phyloP scores from a whole-genome alignment of 768 basidiomycete genomes.

The Collybia mongolica region DNA sequence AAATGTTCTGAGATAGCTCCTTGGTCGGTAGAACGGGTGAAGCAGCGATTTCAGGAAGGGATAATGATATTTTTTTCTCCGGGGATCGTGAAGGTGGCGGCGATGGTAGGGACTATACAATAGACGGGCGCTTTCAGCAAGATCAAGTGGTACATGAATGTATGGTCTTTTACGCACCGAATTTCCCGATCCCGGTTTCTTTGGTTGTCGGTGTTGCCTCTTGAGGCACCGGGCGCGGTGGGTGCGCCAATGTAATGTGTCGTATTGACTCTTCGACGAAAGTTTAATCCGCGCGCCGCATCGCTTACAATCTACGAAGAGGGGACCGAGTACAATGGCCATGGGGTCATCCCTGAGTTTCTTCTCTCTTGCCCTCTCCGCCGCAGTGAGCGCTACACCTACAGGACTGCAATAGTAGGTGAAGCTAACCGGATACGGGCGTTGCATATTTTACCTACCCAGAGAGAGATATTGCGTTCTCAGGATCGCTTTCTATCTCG shows the following conservation, averaged over 20 bases:
- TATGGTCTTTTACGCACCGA: conserved; percentile 2
- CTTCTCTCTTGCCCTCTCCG: conserved; percentile 49
- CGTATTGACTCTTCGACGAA: conserved; percentile 64
- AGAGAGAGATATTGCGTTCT: conserved; percentile 11
- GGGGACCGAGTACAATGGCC: conserved; percentile 48
- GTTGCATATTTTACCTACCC: conserved; percentile 5
- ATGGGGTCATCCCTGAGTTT: conserved; percentile 52
- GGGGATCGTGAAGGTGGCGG: neutral
- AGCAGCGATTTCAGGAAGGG: neutral
- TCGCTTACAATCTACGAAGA: conserved; percentile 51
- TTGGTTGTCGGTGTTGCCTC: conserved; percentile 20
- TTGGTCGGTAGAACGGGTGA: too few relatives aligned
- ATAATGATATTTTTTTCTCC: neutral
- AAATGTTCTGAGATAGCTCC: too few relatives aligned
- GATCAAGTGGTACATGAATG: neutral
- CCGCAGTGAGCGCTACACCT: conserved; percentile 31
- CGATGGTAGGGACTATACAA: neutral
- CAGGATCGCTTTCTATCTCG: conserved; percentile 9
- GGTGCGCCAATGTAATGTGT: conserved; percentile 66
- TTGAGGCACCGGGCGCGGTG: conserved; percentile 62
- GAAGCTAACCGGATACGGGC: neutral
- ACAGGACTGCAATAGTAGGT: conserved; percentile 5
- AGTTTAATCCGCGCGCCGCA: conserved; percentile 63
- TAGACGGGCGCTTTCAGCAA: neutral
- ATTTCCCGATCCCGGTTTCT: conserved; percentile 8